Base-by-base conservation (phyloP, 2,329 filamentous ascomycete species). In the Colletotrichum filicis region DNA sequence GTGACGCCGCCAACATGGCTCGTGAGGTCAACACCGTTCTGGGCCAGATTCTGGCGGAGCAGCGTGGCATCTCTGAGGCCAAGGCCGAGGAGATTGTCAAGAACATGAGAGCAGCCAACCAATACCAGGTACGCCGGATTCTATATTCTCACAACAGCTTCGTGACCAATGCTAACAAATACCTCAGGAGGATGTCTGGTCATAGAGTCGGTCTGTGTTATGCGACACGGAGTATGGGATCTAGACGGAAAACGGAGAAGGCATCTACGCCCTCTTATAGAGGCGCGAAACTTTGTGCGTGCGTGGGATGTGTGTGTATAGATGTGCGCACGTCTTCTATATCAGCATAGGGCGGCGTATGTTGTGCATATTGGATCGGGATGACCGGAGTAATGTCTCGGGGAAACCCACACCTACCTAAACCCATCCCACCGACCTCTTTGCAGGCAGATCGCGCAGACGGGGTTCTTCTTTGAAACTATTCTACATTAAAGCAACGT, bases 61-160 rank as follows among this genome's bases (percentile, higher is more conserved):
- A 97, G 82, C 91, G 97, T 66, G 93, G 93, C 63, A 89, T 98
- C 71, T 88, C 94, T 1, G 93, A 96, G 79, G 87, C 92, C 75
- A 98, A 98, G 89, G 97, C 91, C 16, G 97, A 99, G 85, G 96
- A 98, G 80, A 92, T 98, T 79, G 95, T 99, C 74, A 99, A 98
- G 90, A 92, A 92, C 78, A 98, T 99, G 96, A 92, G 97, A 80
- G 92, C 94, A 77, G 92, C 93, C 76, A 98, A 97, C 84, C 94
- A 97, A 83, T 99, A 99, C 87, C 97, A 99, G 89, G 97, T 92
- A 90, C 74, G 86, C 84, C 65, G 35, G 49, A 65, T 57, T 35
- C n/a, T 14, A 14, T 14, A 35, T 12, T n/a, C 14, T 6, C 14
- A 14, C 22, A 30, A 12, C 8, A 52, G 37, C 7, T 67, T 11